Evolutionary conservation across 2,329 filamentous ascomycete species (phyloP), one percentile per base, ranked within the genome.

Genomic region (Ophiocordyceps sinensis): DNA sequence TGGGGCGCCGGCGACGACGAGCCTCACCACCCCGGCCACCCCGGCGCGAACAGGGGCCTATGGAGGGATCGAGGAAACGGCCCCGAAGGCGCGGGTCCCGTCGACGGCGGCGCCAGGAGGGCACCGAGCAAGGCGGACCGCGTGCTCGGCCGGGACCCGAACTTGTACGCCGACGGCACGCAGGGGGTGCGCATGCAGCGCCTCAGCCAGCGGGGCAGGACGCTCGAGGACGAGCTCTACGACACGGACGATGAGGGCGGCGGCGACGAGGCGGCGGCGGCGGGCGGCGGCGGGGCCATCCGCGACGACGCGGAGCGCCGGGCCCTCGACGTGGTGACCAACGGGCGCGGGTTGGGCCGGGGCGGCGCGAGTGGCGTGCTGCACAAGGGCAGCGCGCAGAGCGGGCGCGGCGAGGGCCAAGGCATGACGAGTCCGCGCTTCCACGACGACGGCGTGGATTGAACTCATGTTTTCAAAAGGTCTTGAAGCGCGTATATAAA

Each of bases 81-180:
- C 42, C 45, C 35, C 44, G 34, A 32, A 37, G 30, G 36, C 37
- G 8, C 21, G 4, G 28, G 23, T 15, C 6, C 37, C 12, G 10
- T 17, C n/a, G 31, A 47, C 34, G 49, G 45, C 9, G 59, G 38
- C 28, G 38, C 59, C 4, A 61, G 61, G 37, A 60, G 61, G 43
- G 55, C 59, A 7, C 66, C 65, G 12, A 74, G 70, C 52, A 77
- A 77, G 50, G 74, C 74, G 6, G 74, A 77, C 49, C 67, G 73
- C 28, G 60, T 77, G 2, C 63, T 77, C 2, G 73, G 74, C 30
- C 67, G 73, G 5, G 72, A 75, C 43, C 71, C 73, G 11, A 70
- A 66, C 48, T 54, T 73, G 13, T 76, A 76, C 48, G 66, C 61
- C 10, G 71, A 77, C 47, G 61, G 61, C 35, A 61, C 64, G 38